Percentiles rank a stretch among this genome's conserved stretches.
Conservation (phyloP, 768 basidiomycete genomes). For the Gymnopilus junonius region DNA sequence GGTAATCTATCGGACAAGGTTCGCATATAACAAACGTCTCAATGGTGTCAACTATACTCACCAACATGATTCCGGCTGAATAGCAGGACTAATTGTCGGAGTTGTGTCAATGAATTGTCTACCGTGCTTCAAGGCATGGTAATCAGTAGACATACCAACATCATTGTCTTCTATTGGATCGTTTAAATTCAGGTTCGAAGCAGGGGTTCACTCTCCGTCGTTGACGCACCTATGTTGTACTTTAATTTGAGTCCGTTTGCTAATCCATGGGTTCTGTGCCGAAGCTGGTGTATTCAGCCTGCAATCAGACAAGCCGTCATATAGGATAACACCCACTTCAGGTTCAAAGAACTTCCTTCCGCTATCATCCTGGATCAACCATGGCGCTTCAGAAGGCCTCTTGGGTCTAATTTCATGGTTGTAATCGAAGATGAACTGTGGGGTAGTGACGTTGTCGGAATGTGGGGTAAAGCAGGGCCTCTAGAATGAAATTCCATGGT, state of each 20-base stretch:
- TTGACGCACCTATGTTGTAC: constrained; percentile 47
- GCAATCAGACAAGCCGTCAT: background rate
- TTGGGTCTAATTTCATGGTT: constrained; percentile 45
- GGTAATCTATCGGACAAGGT: constrained; percentile 45
- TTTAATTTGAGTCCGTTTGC: constrained; percentile 48
- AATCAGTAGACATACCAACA: constrained; percentile 43
- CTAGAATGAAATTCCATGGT: constrained; percentile 35
- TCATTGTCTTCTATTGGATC: constrained; percentile 45
- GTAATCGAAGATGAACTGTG: constrained; percentile 57
- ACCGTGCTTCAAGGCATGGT: background rate
- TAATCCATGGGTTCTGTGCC: constrained; percentile 48
- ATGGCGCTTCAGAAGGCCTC: constrained; percentile 37
- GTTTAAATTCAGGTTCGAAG: background rate
- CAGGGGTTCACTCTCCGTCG: background rate
- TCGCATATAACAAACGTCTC: background rate
- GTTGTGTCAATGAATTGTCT: background rate
- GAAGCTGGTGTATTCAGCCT: constrained; percentile 36
- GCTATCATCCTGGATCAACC: constrained; percentile 55
- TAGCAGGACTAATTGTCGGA: constrained; percentile 49
- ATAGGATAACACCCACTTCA: constrained; percentile 37
- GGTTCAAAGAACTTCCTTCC: constrained; percentile 41
- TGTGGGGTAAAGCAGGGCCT: constrained; percentile 36
- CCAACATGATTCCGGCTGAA: constrained; percentile 74
- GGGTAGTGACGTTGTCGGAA: constrained; percentile 57
- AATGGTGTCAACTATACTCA: constrained; percentile 26